Conservation (phyloP, 352 stramenopile genomes). For the Globisporangium uncinulatum region DNA sequence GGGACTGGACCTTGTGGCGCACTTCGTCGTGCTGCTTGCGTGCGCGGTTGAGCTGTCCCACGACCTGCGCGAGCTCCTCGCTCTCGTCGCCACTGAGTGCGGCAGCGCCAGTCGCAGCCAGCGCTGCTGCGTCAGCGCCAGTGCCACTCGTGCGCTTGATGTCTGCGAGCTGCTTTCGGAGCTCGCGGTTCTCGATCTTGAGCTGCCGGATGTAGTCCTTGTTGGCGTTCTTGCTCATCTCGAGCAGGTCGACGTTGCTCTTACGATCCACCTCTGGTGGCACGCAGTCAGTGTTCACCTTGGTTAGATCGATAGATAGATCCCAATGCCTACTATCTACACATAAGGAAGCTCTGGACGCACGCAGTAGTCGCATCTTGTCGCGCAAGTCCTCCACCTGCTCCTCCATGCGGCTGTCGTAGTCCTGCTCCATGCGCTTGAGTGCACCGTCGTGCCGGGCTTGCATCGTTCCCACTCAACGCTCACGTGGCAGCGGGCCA, state of each 20-base stretch:
- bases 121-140: constrained; percentile 6
- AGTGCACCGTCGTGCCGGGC: constrained; percentile 63
- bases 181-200: constrained; percentile 86
- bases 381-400: constrained; percentile 78
- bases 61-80: constrained; percentile 46
- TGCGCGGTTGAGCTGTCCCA: constrained; percentile 56
- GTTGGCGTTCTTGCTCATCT: constrained; percentile 87
- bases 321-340: neutral
- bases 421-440: constrained; percentile 75
- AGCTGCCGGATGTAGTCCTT: constrained; percentile 87
- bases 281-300: constrained; percentile 1
- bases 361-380: constrained; percentile 83
- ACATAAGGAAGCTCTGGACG: constrained; percentile 10
- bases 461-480: constrained; percentile 24
- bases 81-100: constrained; percentile 27
- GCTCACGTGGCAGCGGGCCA: neutral
- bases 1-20: constrained; percentile 62
- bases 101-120: constrained; percentile 1
- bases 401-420: constrained; percentile 78
- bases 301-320: neutral
- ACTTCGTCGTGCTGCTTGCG: constrained; percentile 81
- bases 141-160: constrained; percentile 46
- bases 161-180: constrained; percentile 81
- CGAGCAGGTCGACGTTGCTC: constrained; percentile 76
- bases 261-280: constrained; percentile 78